Evolutionary conservation across 2,329 filamentous ascomycete species (phyloP).

Genomic region (Verticillium nonalfalfae): DNA sequence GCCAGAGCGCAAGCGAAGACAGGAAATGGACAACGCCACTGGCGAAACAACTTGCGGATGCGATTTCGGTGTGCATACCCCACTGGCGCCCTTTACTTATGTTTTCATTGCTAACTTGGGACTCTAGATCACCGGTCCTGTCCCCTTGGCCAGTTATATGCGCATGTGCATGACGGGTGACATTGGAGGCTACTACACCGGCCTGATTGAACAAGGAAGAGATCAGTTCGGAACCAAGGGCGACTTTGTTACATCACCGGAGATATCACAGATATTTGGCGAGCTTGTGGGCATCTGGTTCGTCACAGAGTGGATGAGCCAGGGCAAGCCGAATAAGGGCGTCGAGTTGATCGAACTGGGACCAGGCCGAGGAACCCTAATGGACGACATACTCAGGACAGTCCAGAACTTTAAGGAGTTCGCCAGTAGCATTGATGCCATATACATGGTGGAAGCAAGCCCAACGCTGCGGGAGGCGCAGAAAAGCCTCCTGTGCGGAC

Average conservation of each 20-base stretch:
- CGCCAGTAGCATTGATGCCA: constrained; percentile 68
- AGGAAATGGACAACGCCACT: constrained; percentile 88
- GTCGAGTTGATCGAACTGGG: constrained; percentile 92
- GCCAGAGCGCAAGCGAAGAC: constrained; percentile 20
- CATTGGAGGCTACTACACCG: constrained; percentile 88
- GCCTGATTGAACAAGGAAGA: constrained; percentile 56
- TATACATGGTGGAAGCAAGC: constrained; percentile 95
- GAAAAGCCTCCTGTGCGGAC: constrained; percentile 74
- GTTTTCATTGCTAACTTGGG: background rate
- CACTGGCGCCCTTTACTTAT: background rate
- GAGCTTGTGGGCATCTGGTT: constrained; percentile 94
- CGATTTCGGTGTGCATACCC: constrained; percentile 61
- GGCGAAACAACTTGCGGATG: constrained; percentile 78
- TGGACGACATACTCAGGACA: constrained; percentile 94
- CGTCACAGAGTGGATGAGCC: constrained; percentile 92
- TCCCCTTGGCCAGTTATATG: constrained; percentile 93
- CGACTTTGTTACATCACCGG: constrained; percentile 94
- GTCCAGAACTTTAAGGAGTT: constrained; percentile 78
- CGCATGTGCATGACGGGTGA: constrained; percentile 95
- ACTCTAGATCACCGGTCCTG: constrained; percentile 66
- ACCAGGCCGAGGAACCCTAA: constrained; percentile 87
- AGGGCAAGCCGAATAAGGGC: constrained; percentile 66
- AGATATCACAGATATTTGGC: constrained; percentile 96
- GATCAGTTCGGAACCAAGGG: constrained; percentile 92
- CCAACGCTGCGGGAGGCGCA: constrained; percentile 70